Evolutionary conservation across 371 early-diverging fungal species (phyloP).

Genomic region (Phascolomyces articulosus): DNA sequence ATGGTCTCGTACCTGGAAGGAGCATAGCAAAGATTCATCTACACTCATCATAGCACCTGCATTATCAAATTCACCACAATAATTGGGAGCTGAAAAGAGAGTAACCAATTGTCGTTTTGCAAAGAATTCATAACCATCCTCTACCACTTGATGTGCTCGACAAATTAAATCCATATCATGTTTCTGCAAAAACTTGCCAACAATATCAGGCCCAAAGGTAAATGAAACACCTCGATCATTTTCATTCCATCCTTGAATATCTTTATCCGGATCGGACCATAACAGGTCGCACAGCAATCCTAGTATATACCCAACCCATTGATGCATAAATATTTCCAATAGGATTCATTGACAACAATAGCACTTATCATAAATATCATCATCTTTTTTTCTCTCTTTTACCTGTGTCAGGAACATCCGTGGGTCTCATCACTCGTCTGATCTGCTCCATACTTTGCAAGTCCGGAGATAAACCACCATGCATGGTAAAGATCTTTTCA

Average conservation of each 20-base stretch:
- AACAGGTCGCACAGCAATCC: conserved; percentile 83
- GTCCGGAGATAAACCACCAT: conserved; percentile 98
- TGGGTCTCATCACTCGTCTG: conserved; percentile 88
- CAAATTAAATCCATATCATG: conserved; percentile 93
- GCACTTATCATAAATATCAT: no score
- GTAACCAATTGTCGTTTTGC: conserved; percentile 92
- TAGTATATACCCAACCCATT: conserved; percentile 16
- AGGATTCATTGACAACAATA: no score
- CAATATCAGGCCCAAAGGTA: conserved; percentile 89
- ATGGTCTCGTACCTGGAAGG: conserved; percentile 60
- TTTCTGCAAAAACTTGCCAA: conserved; percentile 83
- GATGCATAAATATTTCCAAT: no score
- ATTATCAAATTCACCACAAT: conserved; percentile 98
- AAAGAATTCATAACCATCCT: conserved; percentile 99
- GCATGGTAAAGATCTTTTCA: conserved; percentile 97
- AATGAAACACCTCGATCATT: conserved; percentile 97
- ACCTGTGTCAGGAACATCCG: conserved; percentile 94
- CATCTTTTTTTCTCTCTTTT: neutral
- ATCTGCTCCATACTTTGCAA: conserved; percentile 93
- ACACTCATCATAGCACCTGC: conserved; percentile 95
- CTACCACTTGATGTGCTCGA: conserved; percentile 98
- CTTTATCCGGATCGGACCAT: conserved; percentile 86
- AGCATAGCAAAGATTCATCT: conserved; percentile 88
- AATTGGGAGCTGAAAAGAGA: conserved; percentile 97
- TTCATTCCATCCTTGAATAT: conserved; percentile 86